Percentiles rank a stretch among this genome's conserved stretches.
phyloP scores from a whole-genome alignment of 441 rosid species.

The Heliophila coronopifolia region DNA sequence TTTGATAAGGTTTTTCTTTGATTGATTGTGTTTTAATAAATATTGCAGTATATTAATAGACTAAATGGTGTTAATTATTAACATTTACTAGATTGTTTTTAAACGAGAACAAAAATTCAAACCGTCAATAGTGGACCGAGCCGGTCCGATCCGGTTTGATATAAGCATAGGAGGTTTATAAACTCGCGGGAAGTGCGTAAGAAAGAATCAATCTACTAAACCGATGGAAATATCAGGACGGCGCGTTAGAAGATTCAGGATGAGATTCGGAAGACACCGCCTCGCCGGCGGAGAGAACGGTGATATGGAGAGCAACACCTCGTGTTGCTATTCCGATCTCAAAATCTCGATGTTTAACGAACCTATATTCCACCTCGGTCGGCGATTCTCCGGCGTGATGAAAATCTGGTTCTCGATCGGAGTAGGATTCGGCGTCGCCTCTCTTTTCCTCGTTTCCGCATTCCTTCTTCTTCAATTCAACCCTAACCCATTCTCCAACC shows the following conservation, averaged over 20 bases:
- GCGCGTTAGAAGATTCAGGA: conserved; percentile 40
- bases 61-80: too few relatives aligned
- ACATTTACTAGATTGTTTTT: too few relatives aligned
- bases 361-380: conserved; percentile 55
- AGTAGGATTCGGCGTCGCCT: conserved; percentile 57
- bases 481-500: conserved; percentile 7
- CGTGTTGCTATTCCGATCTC: conserved; percentile 67
- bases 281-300: neutral
- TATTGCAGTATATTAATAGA: too few relatives aligned
- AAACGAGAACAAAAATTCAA: too few relatives aligned
- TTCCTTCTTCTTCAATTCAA: conserved; percentile 26
- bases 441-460: conserved; percentile 43
- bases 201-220: neutral
- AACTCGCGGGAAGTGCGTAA: neutral
- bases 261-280: conserved; percentile 26
- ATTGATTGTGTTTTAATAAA: too few relatives aligned
- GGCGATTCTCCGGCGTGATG: conserved; percentile 41
- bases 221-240: conserved; percentile 29
- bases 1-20: too few relatives aligned
- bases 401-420: conserved; percentile 78
- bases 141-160: neutral
- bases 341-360: conserved; percentile 48
- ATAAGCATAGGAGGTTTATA: neutral
- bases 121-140: too few relatives aligned
- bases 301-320: conserved; percentile 23